A percentile compares a stretch with the other conserved stretches of the same genome.
These are phyloP conservation scores for Pythium oligandrum DNA, from an alignment of 352 stramenopile genomes.

Conservation along the genomic window DNA sequence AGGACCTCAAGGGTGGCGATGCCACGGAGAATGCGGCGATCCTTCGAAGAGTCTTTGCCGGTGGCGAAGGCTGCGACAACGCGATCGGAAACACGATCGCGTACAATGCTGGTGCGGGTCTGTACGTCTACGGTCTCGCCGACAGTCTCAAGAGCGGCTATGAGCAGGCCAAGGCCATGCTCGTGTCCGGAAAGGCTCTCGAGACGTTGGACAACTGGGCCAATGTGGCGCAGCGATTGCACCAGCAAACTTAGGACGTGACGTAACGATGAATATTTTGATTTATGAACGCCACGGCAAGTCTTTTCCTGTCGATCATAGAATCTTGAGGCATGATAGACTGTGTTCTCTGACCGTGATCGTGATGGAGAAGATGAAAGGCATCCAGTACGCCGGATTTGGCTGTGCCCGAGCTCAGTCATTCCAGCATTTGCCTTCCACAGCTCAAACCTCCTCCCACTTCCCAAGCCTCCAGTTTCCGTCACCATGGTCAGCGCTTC, in stretches of 20 bases:
- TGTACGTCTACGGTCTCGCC: slow-evolving; percentile 96
- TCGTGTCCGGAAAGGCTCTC: slow-evolving; percentile 63
- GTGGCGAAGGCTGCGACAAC: slow-evolving; percentile 87
- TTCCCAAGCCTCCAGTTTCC: no score
- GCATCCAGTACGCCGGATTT: no score
- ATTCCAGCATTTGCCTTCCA: no score
- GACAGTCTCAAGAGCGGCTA: slow-evolving; percentile 87
- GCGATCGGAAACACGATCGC: slow-evolving; percentile 97
- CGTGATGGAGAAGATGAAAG: no score
- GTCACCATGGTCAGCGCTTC: no score
- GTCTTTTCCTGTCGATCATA: no score
- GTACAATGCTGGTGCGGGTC: slow-evolving; percentile 96
- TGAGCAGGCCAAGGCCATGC: slow-evolving; percentile 67
- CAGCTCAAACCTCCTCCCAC: no score
- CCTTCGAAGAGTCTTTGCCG: slow-evolving; percentile 73
- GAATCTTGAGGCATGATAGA: no score
- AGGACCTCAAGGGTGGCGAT: slow-evolving; percentile 95
- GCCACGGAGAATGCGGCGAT: slow-evolving; percentile 94
- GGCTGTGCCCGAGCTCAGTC: no score
- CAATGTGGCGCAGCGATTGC: slow-evolving; percentile 46
- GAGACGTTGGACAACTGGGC: slow-evolving; percentile 62
- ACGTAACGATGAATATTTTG: no score
- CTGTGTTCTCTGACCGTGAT: no score
- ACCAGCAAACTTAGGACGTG: slow-evolving; percentile 12
- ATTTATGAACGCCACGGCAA: no score